Evolutionary conservation across 768 basidiomycete genomes (phyloP).

Genomic region (Gloeopeniophorella convolvens): DNA sequence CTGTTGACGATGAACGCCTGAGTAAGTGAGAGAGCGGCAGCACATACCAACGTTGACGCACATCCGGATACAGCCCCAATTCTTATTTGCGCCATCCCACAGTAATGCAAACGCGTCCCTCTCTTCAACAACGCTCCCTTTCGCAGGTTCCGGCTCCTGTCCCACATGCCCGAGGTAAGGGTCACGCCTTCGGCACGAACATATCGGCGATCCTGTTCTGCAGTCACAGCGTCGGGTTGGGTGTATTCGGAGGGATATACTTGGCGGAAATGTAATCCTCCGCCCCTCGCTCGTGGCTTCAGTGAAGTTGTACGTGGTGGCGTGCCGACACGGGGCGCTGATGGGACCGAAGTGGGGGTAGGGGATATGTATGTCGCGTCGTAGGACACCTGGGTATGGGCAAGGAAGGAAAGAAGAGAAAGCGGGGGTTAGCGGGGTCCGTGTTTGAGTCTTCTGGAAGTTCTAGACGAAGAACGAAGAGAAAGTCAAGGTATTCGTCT

Average conservation of each 20-base stretch:
- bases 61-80: slow-evolving; percentile 74
- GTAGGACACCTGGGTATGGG: slow-evolving; percentile 69
- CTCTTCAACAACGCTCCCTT: slow-evolving; percentile 12
- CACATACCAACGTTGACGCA: slow-evolving; percentile 73
- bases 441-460: slow-evolving; percentile 31
- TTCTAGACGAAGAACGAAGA: slow-evolving; percentile 23
- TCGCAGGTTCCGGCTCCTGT: slow-evolving; percentile 41
- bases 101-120: slow-evolving; percentile 57
- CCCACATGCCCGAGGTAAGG: slow-evolving; percentile 70
- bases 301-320: slow-evolving; percentile 50
- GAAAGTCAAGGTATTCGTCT: slow-evolving; percentile 25
- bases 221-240: slow-evolving; percentile 71
- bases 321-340: slow-evolving; percentile 30
- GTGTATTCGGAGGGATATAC: slow-evolving; percentile 76
- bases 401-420: slow-evolving; percentile 50
- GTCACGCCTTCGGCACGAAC: slow-evolving; percentile 70
- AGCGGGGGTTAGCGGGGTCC: slow-evolving; percentile 27
- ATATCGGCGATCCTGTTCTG: slow-evolving; percentile 70
- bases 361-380: slow-evolving; percentile 77
- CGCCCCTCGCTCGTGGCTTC: slow-evolving; percentile 20
- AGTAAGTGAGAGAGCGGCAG: neutral
- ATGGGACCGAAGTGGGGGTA: slow-evolving; percentile 28
- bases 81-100: slow-evolving; percentile 51
- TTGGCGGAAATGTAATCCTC: slow-evolving; percentile 33
- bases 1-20: neutral